Conservation (phyloP, 495 filamentous ascomycete species). For the Evansstolkia leycettana region DNA sequence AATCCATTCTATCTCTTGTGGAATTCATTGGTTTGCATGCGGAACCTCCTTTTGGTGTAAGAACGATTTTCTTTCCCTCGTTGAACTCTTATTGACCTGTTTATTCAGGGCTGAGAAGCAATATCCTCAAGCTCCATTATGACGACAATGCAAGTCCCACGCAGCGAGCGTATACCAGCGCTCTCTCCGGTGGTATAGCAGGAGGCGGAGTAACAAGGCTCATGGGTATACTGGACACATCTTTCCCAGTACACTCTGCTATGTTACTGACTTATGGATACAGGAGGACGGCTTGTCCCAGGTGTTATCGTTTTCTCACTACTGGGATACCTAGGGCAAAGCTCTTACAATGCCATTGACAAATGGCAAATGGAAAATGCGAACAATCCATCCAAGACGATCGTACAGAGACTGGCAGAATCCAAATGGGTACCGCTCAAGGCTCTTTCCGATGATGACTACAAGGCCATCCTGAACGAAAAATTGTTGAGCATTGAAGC, state of each 20-base stretch:
- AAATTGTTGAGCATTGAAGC: conserved; percentile 68
- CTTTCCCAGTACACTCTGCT: not conserved
- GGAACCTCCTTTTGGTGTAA: conserved; percentile 69
- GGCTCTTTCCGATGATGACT: conserved; percentile 65
- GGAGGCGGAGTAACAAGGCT: conserved; percentile 51
- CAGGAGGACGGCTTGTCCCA: conserved; percentile 40
- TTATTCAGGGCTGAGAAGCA: conserved; percentile 28
- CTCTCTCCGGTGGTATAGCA: conserved; percentile 54
- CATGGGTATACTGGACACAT: conserved; percentile 39
- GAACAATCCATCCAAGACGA: conserved; percentile 22
- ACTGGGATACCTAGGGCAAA: conserved; percentile 48
- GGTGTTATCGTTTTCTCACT: conserved; percentile 51
- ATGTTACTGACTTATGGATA: conserved; percentile 1
- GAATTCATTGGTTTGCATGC: conserved; percentile 68
- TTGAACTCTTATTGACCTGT: conserved; percentile 1
- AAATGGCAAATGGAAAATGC: conserved; percentile 28
- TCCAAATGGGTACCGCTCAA: conserved; percentile 79
- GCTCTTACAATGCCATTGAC: conserved; percentile 43
- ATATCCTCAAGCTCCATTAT: conserved; percentile 27
- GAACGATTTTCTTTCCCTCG: conserved; percentile 7
- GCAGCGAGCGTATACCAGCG: conserved; percentile 50
- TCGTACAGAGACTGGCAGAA: conserved; percentile 37
- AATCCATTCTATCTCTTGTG: conserved; percentile 59
- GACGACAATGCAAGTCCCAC: conserved; percentile 35
- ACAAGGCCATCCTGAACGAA: conserved; percentile 61